Evolutionary conservation across 495 filamentous ascomycete species (phyloP), one percentile per base, ranked within the genome.

Genomic region (Penicillium ucsense): DNA sequence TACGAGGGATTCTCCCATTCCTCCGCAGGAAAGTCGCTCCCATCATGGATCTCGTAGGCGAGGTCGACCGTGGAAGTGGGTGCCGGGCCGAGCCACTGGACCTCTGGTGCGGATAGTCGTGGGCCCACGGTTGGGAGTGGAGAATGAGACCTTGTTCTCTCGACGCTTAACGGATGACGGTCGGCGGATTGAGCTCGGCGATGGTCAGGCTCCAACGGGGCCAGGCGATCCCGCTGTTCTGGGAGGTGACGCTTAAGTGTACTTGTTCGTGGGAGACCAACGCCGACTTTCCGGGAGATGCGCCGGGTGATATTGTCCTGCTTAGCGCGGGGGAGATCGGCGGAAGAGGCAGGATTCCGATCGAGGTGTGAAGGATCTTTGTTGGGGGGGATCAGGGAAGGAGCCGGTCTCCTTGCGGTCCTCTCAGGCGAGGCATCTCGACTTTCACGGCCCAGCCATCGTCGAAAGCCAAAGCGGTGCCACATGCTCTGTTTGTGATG

Each of bases 171-270:
- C 32, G 73, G 66, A 49, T 75, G 59, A 49, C 83, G 80, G 65
- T 88, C 86, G 51, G 81, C 77, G 4, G 89, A 94, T 27, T 81
- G 71, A 28, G 86, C 78, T 53, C 91, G 80, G 53, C 85, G 79
- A 57, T 89, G 86, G 20, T 79, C 76, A 8, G 78, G 76, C 5
- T 80, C 69, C 30, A 78, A 64, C 29, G 85, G 81, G 41, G 81
- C 74, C 29, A 94, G 72, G 48, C 77, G 81, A 52, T 89, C 81
- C 51, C 87, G 75, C 48, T 73, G 74, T 63, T 95, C 90, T 28
- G 86, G 88, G 56, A 84, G 79, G 57, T 89, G 88, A 55, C 89
- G 77, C 62, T 82, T 84, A 64, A 90, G 88, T 4, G 86, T 89
- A 43, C 80, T 74, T 8, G 81, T 68, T 46, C 86, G 77, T 33